phyloP scores from a whole-genome alignment of 805 yeast genomes.

The Komagataella phaffii region DNA sequence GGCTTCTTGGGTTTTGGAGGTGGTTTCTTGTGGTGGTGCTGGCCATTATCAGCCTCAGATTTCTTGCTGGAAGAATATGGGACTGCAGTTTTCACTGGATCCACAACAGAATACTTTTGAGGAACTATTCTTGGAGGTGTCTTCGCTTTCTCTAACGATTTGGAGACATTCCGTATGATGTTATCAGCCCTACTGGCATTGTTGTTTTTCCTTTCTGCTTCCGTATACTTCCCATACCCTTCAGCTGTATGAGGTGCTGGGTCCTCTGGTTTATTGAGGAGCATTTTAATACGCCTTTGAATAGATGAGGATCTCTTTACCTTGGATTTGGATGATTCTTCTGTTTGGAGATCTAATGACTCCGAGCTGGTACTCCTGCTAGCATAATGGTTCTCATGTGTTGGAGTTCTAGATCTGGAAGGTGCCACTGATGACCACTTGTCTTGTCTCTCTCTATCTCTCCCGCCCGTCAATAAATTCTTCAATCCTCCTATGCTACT shows the following conservation, averaged over 20 bases:
- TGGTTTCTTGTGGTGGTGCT: slow-evolving; percentile 17
- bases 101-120: slow-evolving; percentile 4
- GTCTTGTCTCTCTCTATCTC: slow-evolving; percentile 4
- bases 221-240: slow-evolving; percentile 75
- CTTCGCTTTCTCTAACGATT: slow-evolving; percentile 10
- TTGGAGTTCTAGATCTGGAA: slow-evolving; percentile 4
- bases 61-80: slow-evolving; percentile 1
- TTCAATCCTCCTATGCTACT: slow-evolving; percentile 21
- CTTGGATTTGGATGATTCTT: neutral
- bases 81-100: neutral
- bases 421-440: slow-evolving; percentile 1
- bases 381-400: slow-evolving; percentile 1
- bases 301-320: slow-evolving; percentile 24
- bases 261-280: slow-evolving; percentile 28
- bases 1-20: slow-evolving; percentile 65
- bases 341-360: neutral
- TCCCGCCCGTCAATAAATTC: slow-evolving; percentile 20
- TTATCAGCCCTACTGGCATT: slow-evolving; percentile 5
- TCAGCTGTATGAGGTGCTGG: slow-evolving; percentile 49
- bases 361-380: slow-evolving; percentile 2
- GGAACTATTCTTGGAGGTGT: slow-evolving; percentile 7
- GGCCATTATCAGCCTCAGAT: slow-evolving; percentile 5
- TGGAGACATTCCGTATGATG: slow-evolving; percentile 6
- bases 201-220: slow-evolving; percentile 11
- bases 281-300: slow-evolving; percentile 40